Base-by-base conservation (phyloP, 768 basidiomycete species). In the Suillus placidus region DNA sequence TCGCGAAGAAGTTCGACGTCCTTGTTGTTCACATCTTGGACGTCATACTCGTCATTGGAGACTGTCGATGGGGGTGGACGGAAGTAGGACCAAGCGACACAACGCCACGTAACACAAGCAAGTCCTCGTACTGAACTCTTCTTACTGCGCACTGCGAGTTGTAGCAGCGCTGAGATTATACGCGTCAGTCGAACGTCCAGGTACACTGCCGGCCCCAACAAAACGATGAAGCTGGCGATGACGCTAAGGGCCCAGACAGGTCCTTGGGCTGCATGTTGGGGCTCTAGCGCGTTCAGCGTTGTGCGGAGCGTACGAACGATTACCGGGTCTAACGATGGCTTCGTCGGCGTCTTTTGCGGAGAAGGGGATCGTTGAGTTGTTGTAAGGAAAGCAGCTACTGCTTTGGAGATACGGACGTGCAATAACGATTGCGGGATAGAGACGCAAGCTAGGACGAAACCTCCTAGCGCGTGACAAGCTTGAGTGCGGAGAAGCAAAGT, bases 221-320 rank as follows among this genome's bases (percentile, higher is more conserved):
- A 78, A 45, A 89, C 86, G 55, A 91, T 80, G 61, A 93, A 77
- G 66, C 82, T 81, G 0, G 88, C 86, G 2, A 93, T 77, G 38
- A 92, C 88, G 66, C 84, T 84, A 62, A 92, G 79, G 6, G 84
- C 88, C 93, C 93, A 94, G 1, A 90, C 87, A 10, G 93, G 91
- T 1, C 91, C 91, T 70, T 92, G 88, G 1, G 91, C 89, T 9
- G 84, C 84, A 66, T 88, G 84, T 7, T 76, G 73, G 2, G 88
- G 88, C 7, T 90, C 87, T 4, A 79, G 74, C 1, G 83, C 80
- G 18, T 76, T 76, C 55, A 93, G 77, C 1, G 88, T 90, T 1
- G 86, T 86, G 34, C 89, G 86, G 6, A 93, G 80, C 1, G 89
- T 90, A 60, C 88, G 86, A 43, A 88, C 74, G 65, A 93, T 88